Base-by-base conservation (phyloP, 2,329 filamentous ascomycete species). In the Cordyceps militaris region DNA sequence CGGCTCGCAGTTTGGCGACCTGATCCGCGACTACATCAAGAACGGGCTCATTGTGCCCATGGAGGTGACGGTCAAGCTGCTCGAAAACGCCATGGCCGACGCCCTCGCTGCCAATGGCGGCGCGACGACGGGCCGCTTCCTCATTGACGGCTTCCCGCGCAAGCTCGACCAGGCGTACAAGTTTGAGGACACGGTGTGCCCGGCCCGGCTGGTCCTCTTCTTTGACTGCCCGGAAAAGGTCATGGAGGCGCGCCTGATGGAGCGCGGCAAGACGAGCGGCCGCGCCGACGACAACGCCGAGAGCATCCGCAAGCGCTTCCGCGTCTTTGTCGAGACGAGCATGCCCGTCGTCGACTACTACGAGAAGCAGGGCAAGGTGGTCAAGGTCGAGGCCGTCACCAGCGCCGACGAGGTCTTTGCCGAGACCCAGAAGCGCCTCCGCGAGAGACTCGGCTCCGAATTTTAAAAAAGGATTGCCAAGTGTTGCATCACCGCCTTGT, bases 31-130 rank as follows among this genome's bases (percentile, higher is more conserved):
- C 65, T 92, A 94, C 77, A 99, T 99, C 79, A 89, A 88, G 69
- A 87, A 99, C 71, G 94, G 94, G 60, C 85, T 85, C 66, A 99
- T 99, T 72, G 94, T 99, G 62, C 94, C 94, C n/a, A 96, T 96
- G 90, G 93, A 97, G 73, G 91, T 97, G 52, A 99, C 94, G 5
- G 88, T 99, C 60, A 87, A 92, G 67, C 77, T 99, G 36, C 82
- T 99, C 44, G 92, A 97, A 75, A 96, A 96, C 73, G 91, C 92
- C 59, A 97, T 99, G 90, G 80, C 79, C 58, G 84, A 81, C 9
- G 79, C 82, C 13, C 83, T 96, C 54, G 69, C 78, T 57, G 74
- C 79, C 58, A 73, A 76, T 13, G 66, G 69, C 53, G 65, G 13
- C 11, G 11, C 62, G 55, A 86, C 84, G 71, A 86, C 84, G 71